A percentile compares a stretch with the other conserved stretches of the same genome.
phyloP scores from a whole-genome alignment of 495 filamentous ascomycete genomes.

The Articulospora tetracladia region DNA sequence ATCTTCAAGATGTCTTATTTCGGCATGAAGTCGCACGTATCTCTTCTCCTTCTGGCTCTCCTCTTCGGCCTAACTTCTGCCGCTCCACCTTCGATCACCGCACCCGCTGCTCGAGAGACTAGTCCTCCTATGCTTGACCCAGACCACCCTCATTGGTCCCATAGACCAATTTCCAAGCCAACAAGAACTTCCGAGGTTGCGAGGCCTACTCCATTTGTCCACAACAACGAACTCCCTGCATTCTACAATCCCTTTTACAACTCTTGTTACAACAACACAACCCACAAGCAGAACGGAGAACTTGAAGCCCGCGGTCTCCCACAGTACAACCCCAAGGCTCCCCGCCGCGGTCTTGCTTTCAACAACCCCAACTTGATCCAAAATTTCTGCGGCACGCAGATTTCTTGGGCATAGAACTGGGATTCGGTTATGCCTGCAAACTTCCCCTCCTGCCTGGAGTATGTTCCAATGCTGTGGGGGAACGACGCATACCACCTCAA shows the following conservation, averaged over 20 bases:
- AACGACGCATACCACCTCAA: slow-evolving; percentile 43
- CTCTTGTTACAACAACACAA: background rate
- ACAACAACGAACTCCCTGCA: background rate
- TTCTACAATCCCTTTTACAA: background rate
- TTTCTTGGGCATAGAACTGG: slow-evolving; percentile 80
- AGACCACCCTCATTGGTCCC: too few species aligned
- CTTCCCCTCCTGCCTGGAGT: slow-evolving; percentile 47
- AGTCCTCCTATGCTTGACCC: too few species aligned
- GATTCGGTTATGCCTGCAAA: slow-evolving; percentile 35
- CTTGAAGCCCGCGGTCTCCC: background rate
- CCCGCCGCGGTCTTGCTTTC: slow-evolving; percentile 6
- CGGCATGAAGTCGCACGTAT: too few species aligned
- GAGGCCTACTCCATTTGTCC: background rate
- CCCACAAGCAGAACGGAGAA: background rate
- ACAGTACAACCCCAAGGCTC: background rate
- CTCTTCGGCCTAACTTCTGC: too few species aligned
- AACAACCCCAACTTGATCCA: background rate
- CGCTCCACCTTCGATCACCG: too few species aligned
- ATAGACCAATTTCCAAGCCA: too few species aligned
- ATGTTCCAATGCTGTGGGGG: slow-evolving; percentile 74
- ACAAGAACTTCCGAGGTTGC: too few species aligned
- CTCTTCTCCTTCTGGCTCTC: too few species aligned
- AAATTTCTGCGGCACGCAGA: slow-evolving; percentile 34
- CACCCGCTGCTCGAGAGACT: too few species aligned
- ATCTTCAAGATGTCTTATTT: too few species aligned